Conservation (phyloP, 2,329 filamentous ascomycete genomes). For the Arthroderma sp. region DNA sequence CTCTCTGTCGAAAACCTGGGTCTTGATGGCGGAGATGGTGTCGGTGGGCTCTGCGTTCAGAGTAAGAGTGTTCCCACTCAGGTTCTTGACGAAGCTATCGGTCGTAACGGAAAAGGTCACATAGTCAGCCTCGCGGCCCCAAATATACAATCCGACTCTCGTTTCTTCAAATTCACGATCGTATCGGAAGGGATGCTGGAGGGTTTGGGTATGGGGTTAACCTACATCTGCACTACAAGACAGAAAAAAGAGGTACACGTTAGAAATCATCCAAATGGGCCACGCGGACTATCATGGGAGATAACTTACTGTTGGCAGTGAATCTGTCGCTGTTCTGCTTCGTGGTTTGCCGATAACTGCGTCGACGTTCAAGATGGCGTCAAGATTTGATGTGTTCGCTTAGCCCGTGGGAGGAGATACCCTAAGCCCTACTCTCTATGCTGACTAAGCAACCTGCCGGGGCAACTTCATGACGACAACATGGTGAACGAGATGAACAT, state of each 20-base stretch:
- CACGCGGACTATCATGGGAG: background rate
- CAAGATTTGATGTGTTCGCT: constrained; percentile 31
- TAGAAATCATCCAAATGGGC: constrained; percentile 28
- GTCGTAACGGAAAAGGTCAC: constrained; percentile 9
- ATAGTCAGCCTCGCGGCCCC: constrained; percentile 5
- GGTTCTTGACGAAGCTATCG: constrained; percentile 58
- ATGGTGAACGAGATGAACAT: background rate
- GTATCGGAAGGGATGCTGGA: constrained; percentile 11
- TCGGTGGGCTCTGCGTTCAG: constrained; percentile 56
- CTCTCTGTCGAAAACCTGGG: constrained; percentile 72
- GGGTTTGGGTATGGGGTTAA: constrained; percentile 21
- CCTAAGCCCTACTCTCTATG: constrained; percentile 30
- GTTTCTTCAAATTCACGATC: constrained; percentile 16
- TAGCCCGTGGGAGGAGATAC: constrained; percentile 31
- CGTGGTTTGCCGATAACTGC: constrained; percentile 24
- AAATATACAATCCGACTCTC: constrained; percentile 15
- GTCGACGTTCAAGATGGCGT: constrained; percentile 9
- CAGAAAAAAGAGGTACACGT: constrained; percentile 29
- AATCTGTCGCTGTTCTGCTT: constrained; percentile 19
- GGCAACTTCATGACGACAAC: background rate
- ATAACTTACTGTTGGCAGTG: constrained; percentile 37
- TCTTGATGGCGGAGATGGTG: constrained; percentile 60
- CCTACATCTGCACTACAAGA: constrained; percentile 79
- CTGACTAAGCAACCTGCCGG: background rate
- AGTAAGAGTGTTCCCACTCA: constrained; percentile 63